Conservation (phyloP, 176 grass and related monocot genomes). For the Olyra latifolia region DNA sequence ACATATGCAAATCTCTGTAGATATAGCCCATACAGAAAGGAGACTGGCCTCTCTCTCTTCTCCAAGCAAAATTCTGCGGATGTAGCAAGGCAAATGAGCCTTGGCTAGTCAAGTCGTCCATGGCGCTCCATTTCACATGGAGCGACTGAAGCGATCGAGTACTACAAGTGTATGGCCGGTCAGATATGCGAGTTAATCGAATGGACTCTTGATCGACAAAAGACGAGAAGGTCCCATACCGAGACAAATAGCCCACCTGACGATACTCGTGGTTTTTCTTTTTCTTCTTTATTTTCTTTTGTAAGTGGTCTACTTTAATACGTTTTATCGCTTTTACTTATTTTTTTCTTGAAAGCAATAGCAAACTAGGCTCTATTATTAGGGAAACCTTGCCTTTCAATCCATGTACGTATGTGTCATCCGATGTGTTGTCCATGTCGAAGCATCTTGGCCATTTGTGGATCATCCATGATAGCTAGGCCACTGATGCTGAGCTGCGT, state of each 20-base stretch:
- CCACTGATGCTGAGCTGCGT: not conserved
- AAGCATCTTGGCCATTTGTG: not conserved
- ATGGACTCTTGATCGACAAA: not conserved
- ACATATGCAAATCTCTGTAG: too few relatives aligned
- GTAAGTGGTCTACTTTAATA: conserved; percentile 15
- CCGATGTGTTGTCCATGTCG: conserved; percentile 20
- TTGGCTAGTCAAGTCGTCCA: not conserved
- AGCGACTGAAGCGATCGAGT: too few relatives aligned
- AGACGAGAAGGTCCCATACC: not conserved
- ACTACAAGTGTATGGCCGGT: not conserved
- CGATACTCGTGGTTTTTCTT: not conserved
- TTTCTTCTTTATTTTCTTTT: not conserved
- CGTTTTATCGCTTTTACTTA: not conserved
- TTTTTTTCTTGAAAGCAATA: conserved; percentile 16
- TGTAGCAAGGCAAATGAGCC: not conserved
- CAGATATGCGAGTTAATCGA: not conserved
- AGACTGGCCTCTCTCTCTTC: not conserved
- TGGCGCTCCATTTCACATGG: not conserved
- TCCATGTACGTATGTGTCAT: conserved; percentile 15
- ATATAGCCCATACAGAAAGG: too few relatives aligned
- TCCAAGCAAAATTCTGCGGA: not conserved
- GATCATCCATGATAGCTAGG: conserved; percentile 13
- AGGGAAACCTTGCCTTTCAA: not conserved
- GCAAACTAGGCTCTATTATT: conserved; percentile 1
- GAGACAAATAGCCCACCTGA: not conserved